Percentiles rank a stretch among this genome's conserved stretches.
Evolutionary conservation across 176 grass and related monocot genomes (phyloP).

Genomic region (Carex littledalei): DNA sequence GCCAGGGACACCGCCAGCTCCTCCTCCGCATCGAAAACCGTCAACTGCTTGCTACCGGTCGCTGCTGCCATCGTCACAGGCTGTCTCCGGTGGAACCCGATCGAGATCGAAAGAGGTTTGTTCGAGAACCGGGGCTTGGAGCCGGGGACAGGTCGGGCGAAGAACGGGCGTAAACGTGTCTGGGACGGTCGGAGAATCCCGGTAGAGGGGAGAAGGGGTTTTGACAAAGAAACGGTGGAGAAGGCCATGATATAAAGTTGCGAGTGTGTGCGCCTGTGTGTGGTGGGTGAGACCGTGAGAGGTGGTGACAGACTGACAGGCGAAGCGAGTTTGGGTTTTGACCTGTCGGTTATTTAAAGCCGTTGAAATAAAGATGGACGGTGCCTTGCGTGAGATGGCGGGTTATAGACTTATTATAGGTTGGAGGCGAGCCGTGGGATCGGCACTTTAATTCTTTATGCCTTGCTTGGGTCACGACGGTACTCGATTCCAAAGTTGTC

Average conservation of each 20-base stretch:
- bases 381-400: conserved; percentile 24
- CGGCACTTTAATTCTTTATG: conserved; percentile 9
- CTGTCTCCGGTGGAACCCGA: conserved; percentile 21
- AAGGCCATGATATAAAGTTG: conserved; percentile 24
- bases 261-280: conserved; percentile 5
- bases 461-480: not conserved
- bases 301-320: conserved; percentile 24
- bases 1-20: conserved; percentile 57
- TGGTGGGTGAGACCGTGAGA: conserved; percentile 12
- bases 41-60: conserved; percentile 34
- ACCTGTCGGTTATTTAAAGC: conserved; percentile 22
- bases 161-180: not conserved
- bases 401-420: not conserved
- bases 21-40: conserved; percentile 54
- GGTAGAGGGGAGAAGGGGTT: conserved; percentile 6
- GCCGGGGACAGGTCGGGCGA: not conserved
- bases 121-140: not conserved
- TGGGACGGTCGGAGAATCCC: not conserved
- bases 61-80: conserved; percentile 22
- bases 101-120: not conserved
- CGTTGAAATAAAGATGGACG: conserved; percentile 59
- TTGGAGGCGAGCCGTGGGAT: not conserved
- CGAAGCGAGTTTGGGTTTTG: conserved; percentile 7
- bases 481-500: not conserved
- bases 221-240: conserved; percentile 1